Evolutionary conservation across 805 yeast genomes (phyloP).

Genomic region (Starmerella vitae): DNA sequence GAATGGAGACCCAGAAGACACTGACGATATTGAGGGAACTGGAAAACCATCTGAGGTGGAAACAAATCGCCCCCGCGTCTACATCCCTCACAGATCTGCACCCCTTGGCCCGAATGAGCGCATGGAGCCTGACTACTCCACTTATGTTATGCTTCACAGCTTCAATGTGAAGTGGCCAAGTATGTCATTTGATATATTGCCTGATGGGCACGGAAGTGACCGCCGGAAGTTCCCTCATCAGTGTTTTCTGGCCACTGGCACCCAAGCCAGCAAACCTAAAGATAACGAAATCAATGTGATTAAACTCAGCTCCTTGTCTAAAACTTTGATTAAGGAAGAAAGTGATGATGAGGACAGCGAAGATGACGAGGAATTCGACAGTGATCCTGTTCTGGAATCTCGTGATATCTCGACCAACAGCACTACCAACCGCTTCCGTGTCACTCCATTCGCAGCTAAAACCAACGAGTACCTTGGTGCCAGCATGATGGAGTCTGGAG

Average conservation of each 20-base stretch:
- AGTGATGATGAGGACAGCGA: constrained; percentile 69
- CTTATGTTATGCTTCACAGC: constrained; percentile 91
- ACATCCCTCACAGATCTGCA: constrained; percentile 74
- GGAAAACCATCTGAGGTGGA: constrained; percentile 28
- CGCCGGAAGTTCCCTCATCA: constrained; percentile 85
- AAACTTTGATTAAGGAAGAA: constrained; percentile 76
- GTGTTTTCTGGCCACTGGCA: constrained; percentile 74
- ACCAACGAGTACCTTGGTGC: constrained; percentile 82
- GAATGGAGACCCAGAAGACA: constrained; percentile 76
- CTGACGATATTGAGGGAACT: constrained; percentile 36
- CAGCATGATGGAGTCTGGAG: constrained; percentile 79
- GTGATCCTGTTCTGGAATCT: constrained; percentile 74
- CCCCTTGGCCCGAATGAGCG: constrained; percentile 94
- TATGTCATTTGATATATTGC: constrained; percentile 74
- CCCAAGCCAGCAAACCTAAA: constrained; percentile 76
- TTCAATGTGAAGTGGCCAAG: constrained; percentile 96
- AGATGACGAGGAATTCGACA: constrained; percentile 59
- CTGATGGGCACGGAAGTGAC: constrained; percentile 75
- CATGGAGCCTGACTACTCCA: constrained; percentile 89
- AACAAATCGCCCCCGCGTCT: constrained; percentile 31
- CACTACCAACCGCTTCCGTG: constrained; percentile 81
- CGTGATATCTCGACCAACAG: constrained; percentile 63
- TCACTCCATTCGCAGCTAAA: constrained; percentile 57
- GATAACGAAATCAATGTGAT: constrained; percentile 81
- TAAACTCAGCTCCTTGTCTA: constrained; percentile 67